phyloP scores from a whole-genome alignment of 176 grass and related monocot species.

The Avena eriantha region DNA sequence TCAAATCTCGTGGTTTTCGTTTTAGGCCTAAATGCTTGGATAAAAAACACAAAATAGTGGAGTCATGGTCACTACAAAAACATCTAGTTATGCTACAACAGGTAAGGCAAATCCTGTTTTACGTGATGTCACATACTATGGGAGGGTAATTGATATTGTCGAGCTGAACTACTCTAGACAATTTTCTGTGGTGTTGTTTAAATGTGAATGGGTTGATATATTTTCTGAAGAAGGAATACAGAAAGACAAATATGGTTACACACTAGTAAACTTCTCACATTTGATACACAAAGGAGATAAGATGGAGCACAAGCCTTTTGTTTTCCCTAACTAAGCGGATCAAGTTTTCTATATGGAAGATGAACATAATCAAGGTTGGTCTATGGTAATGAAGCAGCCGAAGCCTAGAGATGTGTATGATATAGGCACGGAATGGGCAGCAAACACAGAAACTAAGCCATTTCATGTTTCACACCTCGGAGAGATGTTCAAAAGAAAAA shows the following conservation, averaged over 20 bases:
- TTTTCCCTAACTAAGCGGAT: constrained; percentile 23
- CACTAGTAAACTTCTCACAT: constrained; percentile 29
- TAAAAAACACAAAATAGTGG: constrained; percentile 25
- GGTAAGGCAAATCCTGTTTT: neutral
- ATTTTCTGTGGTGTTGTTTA: constrained; percentile 31
- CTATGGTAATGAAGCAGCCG: too few relatives aligned
- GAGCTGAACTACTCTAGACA: neutral
- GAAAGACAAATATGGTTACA: constrained; percentile 38
- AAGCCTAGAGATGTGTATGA: too few relatives aligned
- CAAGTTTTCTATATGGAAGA: constrained; percentile 32
- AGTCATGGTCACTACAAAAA: constrained; percentile 14
- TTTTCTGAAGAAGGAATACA: neutral
- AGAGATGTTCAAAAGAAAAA: neutral
- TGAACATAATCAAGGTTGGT: neutral
- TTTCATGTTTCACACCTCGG: too few relatives aligned
- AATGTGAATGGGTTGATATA: constrained; percentile 34
- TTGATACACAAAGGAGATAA: neutral
- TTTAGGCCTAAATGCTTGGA: neutral
- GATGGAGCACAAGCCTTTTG: constrained; percentile 20
- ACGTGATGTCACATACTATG: constrained; percentile 28
- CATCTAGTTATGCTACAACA: neutral
- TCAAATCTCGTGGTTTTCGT: neutral
- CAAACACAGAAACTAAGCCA: too few relatives aligned
- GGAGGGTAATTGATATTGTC: constrained; percentile 20
- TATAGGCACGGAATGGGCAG: too few relatives aligned